Conservation (phyloP, 179 eudicot genomes). For the Camellia oleifera region DNA sequence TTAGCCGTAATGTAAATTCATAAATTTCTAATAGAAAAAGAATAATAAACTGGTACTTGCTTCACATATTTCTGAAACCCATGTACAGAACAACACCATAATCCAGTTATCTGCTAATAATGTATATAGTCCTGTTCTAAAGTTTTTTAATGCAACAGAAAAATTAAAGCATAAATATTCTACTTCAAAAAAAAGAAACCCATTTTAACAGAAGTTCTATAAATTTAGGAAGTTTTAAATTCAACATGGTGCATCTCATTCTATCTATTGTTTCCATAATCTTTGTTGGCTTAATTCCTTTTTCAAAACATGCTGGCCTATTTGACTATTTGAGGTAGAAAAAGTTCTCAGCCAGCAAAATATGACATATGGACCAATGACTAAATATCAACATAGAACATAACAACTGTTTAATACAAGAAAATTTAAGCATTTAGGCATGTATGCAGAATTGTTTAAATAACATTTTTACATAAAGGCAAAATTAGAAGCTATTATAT, state of each 20-base stretch:
- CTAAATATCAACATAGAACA: not conserved
- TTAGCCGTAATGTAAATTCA: too few species aligned
- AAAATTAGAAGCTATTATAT: too few species aligned
- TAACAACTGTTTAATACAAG: not conserved
- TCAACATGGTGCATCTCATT: not conserved
- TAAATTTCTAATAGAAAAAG: too few species aligned
- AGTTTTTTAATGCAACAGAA: not conserved
- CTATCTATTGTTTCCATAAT: not conserved
- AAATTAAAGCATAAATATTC: not conserved
- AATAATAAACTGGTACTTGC: too few species aligned
- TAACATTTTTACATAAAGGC: too few species aligned
- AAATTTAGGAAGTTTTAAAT: not conserved
- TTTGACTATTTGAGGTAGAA: not conserved
- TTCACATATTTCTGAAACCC: too few species aligned
- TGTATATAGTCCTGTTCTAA: not conserved
- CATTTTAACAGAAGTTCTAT: not conserved
- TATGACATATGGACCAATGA: not conserved
- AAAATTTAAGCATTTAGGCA: not conserved
- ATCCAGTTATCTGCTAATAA: not conserved
- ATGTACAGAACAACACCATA: not conserved
- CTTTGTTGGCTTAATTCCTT: not conserved
- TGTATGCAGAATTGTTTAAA: too few species aligned
- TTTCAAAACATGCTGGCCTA: not conserved
- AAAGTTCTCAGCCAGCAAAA: not conserved
- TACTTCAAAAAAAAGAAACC: not conserved